phyloP scores from a whole-genome alignment of 768 basidiomycete species.

The Strobilomyces dryophilus region DNA sequence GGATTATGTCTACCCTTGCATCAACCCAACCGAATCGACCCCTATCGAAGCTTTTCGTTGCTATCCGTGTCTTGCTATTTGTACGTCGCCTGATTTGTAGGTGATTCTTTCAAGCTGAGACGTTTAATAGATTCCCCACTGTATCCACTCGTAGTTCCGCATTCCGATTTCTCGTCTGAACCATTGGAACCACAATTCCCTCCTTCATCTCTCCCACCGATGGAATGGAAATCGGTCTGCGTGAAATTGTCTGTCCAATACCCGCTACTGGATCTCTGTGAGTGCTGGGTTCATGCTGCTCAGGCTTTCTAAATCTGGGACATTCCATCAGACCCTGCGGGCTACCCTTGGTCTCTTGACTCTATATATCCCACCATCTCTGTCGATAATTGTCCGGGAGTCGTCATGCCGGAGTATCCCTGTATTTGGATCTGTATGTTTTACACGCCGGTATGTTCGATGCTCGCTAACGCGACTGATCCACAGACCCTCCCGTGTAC shows the following conservation, averaged over 20 bases:
- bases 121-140: constrained; percentile 17
- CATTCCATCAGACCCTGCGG: constrained; percentile 12
- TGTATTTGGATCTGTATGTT: constrained; percentile 25
- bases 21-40: background rate
- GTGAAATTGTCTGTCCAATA: constrained; percentile 16
- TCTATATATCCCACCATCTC: constrained; percentile 20
- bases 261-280: constrained; percentile 34
- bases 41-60: constrained; percentile 9
- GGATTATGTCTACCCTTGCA: constrained; percentile 33
- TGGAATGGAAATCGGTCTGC: background rate
- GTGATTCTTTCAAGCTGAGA: background rate
- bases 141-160: constrained; percentile 20
- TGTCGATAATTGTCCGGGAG: background rate
- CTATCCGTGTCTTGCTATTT: constrained; percentile 38
- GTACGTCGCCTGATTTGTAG: constrained; percentile 21
- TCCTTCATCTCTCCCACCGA: background rate
- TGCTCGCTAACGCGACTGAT: background rate
- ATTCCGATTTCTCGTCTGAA: constrained; percentile 8
- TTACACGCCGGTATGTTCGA: background rate
- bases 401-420: constrained; percentile 16
- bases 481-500: constrained; percentile 14
- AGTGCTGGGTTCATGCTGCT: constrained; percentile 5
- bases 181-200: constrained; percentile 1
- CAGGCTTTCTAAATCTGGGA: background rate
- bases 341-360: constrained; percentile 28